Conservation (phyloP, 805 yeast genomes). For the Crinitomyces ghanaensis region DNA sequence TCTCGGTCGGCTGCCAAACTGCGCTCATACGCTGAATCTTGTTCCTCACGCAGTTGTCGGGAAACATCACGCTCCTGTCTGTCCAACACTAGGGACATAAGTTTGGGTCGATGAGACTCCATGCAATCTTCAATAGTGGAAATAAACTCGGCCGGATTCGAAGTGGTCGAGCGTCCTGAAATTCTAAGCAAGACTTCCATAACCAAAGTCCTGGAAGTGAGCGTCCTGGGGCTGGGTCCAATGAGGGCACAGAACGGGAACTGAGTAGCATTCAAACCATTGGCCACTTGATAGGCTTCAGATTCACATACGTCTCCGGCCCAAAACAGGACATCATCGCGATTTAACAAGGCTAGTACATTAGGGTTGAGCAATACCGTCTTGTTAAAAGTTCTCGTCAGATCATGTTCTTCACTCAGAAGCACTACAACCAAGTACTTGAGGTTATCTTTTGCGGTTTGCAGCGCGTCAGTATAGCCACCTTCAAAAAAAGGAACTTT, state of each 20-base stretch:
- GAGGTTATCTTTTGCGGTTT: constrained; percentile 54
- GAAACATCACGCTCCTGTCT: constrained; percentile 44
- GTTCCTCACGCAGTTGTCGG: constrained; percentile 54
- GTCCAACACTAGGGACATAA: constrained; percentile 51
- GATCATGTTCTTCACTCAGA: constrained; percentile 62
- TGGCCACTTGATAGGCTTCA: constrained; percentile 76
- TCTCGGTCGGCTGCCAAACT: constrained; percentile 60
- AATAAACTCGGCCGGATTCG: constrained; percentile 29
- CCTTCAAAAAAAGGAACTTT: constrained; percentile 44
- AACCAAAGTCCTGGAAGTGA: constrained; percentile 33
- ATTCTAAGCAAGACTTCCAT: constrained; percentile 49
- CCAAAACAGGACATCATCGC: constrained; percentile 60
- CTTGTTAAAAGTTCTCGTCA: constrained; percentile 40
- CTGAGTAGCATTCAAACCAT: constrained; percentile 55
- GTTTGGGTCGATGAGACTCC: constrained; percentile 44
- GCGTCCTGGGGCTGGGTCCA: constrained; percentile 44
- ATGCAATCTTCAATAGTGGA: constrained; percentile 36
- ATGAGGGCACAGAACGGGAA: constrained; percentile 78
- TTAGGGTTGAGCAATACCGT: constrained; percentile 38
- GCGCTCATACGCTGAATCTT: constrained; percentile 64
- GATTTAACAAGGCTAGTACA: constrained; percentile 37
- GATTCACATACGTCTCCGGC: constrained; percentile 75
- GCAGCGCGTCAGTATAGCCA: constrained; percentile 71
- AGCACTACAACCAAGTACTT: constrained; percentile 65
- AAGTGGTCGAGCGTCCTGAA: constrained; percentile 48